Conservation (phyloP, 1,284 basidiomycete genomes). For the Puccinia polysora region DNA sequence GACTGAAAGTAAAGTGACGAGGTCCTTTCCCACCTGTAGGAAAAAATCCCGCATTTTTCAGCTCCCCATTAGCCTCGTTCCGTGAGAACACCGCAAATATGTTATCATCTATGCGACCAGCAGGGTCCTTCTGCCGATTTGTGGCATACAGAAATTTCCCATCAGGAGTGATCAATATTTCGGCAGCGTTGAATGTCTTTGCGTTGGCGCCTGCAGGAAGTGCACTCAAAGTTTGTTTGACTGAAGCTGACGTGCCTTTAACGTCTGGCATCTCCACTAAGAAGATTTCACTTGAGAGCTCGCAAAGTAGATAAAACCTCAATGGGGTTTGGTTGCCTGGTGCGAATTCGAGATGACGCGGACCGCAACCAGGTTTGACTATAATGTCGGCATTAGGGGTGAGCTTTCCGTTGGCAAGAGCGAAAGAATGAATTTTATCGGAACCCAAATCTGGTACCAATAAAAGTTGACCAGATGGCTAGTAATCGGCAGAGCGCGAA, state of each 20-base stretch:
- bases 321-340: background rate
- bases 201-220: constrained; percentile 8
- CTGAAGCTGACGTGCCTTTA: background rate
- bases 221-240: background rate
- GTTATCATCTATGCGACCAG: constrained; percentile 12
- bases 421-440: constrained; percentile 22
- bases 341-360: constrained; percentile 21
- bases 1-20: constrained; percentile 18
- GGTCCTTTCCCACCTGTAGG: constrained; percentile 28
- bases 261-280: background rate
- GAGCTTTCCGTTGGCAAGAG: constrained; percentile 1
- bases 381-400: constrained; percentile 1
- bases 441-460: constrained; percentile 33
- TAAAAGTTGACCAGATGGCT: constrained; percentile 14
- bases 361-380: constrained; percentile 25
- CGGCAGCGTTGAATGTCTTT: constrained; percentile 29
- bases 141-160: constrained; percentile 34
- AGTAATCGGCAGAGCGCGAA: background rate
- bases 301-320: constrained; percentile 24
- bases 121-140: constrained; percentile 9
- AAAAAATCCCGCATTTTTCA: background rate
- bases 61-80: background rate
- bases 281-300: constrained; percentile 27
- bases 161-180: constrained; percentile 29
- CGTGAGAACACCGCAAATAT: constrained; percentile 27